These are phyloP conservation scores for Pythium diclinum DNA, from an alignment of 352 stramenopile genomes.

Conservation along the genomic window DNA sequence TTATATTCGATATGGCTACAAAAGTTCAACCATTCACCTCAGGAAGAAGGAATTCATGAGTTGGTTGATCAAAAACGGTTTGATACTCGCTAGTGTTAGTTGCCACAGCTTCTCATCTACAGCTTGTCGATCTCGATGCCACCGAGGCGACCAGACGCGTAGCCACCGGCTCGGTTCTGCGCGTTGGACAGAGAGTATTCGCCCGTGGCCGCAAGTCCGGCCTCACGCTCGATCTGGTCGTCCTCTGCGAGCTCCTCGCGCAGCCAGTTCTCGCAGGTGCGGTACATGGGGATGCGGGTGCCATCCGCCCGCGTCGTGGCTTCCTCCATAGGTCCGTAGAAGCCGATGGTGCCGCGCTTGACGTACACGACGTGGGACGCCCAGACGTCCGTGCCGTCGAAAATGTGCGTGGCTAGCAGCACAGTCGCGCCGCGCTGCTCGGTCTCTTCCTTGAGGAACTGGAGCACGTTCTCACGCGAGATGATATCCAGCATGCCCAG, in stretches of 20 bases:
- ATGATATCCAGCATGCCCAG: conserved; percentile 97
- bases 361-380: conserved; percentile 94
- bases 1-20: no score
- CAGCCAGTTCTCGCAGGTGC: conserved; percentile 91
- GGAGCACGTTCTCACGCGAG: conserved; percentile 91
- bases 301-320: conserved; percentile 57
- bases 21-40: no score
- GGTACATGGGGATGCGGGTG: conserved; percentile 87
- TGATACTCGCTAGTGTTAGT: no score
- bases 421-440: conserved; percentile 60
- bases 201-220: conserved; percentile 24
- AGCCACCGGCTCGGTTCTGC: conserved; percentile 74
- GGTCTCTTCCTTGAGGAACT: conserved; percentile 89
- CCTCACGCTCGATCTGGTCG: conserved; percentile 67
- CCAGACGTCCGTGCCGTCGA: conserved; percentile 97
- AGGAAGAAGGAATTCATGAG: no score
- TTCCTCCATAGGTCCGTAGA: conserved; percentile 58
- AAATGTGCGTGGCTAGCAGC: conserved; percentile 93
- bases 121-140: conserved; percentile 46
- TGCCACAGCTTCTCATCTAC: neutral
- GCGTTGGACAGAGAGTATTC: conserved; percentile 61
- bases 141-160: conserved; percentile 63
- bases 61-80: no score
- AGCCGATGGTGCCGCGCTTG: conserved; percentile 49
- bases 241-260: conserved; percentile 87